Evolutionary conservation across 352 stramenopile genomes (phyloP), one percentile per base, ranked within the genome.

Genomic region (Phytophthora tentaculata): DNA sequence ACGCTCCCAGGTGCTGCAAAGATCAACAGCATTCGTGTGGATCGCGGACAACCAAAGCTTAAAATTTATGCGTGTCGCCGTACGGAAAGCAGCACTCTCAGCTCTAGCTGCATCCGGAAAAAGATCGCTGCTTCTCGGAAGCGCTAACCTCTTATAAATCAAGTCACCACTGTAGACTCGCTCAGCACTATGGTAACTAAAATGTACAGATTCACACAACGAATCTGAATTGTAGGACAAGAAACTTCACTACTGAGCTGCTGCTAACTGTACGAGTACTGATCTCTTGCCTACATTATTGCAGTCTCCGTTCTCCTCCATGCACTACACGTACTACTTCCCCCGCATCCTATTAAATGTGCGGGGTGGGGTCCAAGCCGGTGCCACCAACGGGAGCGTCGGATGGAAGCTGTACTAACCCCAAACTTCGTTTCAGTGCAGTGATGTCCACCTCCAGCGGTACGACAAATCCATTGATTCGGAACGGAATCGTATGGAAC

Each of bases 41-140:
- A 90, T 50, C 83, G 78, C 3, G 78, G 75, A 2, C 77, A 97
- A 9, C 64, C 69, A 9, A 77, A 81, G 37, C 77, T 94, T 17
- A 74, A 81, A 28, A 86, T 97, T 43, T 92, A 87, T 72, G 81
- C 94, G 9, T 94, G 86, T 19, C 82, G 87, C 7, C 80, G 92
- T 54, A 95, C 89, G 1, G 88, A 96, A 29, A 83, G 71, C 63
- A 92, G 81, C 69, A 94, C 86, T 22, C 83, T 97, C 28, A 95
- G 86, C 72, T 96, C 88, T 12, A 92, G 76, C 39, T 93, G 74
- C 62, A 92, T 97, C 61, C 85, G 90, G 53, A 77, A 90, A 19
- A 80, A 79, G n/a, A 71, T 93, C 35, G 84, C 81, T 22, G 50
- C 61, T 28, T 75, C 69, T 29, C 59, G 50, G 61, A 51, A 22